Evolutionary conservation across 129 eudicot genomes (phyloP), one percentile per base, ranked within the genome.

Genomic region (Kitagawia praeruptora): DNA sequence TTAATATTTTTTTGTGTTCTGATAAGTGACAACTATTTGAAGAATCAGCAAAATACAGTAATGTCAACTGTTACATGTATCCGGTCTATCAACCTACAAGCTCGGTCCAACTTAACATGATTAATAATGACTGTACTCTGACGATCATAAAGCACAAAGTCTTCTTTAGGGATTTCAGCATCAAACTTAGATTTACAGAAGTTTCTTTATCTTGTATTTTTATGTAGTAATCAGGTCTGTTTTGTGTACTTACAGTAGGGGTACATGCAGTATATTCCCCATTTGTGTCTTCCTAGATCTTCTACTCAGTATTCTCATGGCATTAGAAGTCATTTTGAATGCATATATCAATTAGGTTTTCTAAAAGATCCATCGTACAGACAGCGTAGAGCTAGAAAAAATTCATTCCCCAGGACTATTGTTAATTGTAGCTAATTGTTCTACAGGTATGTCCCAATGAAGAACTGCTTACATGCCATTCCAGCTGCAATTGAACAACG

Each of bases 401-500:
- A 21, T 21, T 28, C 18, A 48, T 75, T 46, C 54, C 44, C 8
- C 77, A 0, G 54, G 2, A 70, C 47, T 37, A 12, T 51, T 75
- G n/a, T 51, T 75, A 70, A 75, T 79, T 74, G 27, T 40, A 54
- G 66, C 42, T 40, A 27, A 34, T 76, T 81, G 28, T 46, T 46
- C 81, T 80, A 80, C 87, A 95, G 98, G 98, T 81, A 90, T 80
- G 87, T 81, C 70, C 94, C 89, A 4, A 79, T 95, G 61, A 84
- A 84, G 79, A 81, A 77, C 77, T 95, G 99, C 80, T 83, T 95
- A 85, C 96, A 90, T 77, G 71, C 82, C 4, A 85, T 92, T 87
- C 99, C 99, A 38, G 79, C 91, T 77, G 92, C 94, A 74, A 88
- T 95, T 66, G 99, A 95, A 85, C 87, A 95, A 77, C 92, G 88